These are phyloP conservation scores for Sedum album DNA, from an alignment of 164 flowering plant species.

Conservation along the genomic window DNA sequence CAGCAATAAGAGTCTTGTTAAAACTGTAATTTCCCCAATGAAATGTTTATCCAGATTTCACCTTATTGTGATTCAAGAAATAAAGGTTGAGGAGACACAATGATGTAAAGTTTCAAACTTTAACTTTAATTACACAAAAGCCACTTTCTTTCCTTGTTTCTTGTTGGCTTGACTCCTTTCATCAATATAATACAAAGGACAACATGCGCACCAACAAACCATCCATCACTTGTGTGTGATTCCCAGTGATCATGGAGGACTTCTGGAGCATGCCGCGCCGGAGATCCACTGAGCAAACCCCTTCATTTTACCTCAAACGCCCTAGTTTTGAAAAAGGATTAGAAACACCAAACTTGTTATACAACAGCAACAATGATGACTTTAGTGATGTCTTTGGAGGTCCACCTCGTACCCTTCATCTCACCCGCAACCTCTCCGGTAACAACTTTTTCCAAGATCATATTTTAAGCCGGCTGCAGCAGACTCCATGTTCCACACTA, in stretches of 20 bases:
- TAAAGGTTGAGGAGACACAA: not conserved
- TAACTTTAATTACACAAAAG: not conserved
- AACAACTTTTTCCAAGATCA: conserved; percentile 42
- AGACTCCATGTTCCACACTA: conserved; percentile 11
- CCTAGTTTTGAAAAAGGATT: conserved; percentile 9
- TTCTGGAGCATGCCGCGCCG: conserved; percentile 38
- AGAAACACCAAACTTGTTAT: conserved; percentile 20
- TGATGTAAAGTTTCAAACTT: not conserved
- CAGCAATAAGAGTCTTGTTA: not conserved
- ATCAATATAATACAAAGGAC: not conserved
- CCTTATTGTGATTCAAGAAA: not conserved
- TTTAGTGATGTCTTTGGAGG: conserved; percentile 96
- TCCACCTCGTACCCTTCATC: conserved; percentile 56
- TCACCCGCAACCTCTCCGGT: conserved; percentile 27
- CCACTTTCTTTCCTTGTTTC: not conserved
- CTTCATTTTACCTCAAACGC: not conserved
- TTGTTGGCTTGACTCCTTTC: not conserved
- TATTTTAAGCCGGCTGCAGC: conserved; percentile 41
- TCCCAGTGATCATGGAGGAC: conserved; percentile 77
- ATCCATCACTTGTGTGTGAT: not conserved
- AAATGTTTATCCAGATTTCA: not conserved
- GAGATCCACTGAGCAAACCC: conserved; percentile 32
- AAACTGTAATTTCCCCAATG: not conserved
- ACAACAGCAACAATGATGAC: conserved; percentile 40
- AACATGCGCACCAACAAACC: not conserved